Conservation (phyloP, 2,329 filamentous ascomycete genomes). For the Scytalidium sp. region DNA sequence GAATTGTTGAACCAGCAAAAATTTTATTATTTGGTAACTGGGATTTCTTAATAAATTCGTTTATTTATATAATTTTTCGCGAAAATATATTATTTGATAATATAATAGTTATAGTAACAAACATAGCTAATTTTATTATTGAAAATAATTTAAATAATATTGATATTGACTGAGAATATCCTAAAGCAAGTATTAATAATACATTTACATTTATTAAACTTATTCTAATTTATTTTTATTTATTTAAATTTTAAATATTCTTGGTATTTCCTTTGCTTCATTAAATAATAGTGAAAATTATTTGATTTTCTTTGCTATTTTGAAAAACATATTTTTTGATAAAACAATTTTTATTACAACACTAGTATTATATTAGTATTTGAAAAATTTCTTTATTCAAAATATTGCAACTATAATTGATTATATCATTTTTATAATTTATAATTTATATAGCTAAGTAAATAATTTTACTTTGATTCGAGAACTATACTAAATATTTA, state of each 20-base stretch:
- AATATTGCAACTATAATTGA: conserved; percentile 27
- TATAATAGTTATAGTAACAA: conserved; percentile 26
- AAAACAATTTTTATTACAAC: conserved; percentile 27
- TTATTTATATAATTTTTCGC: conserved; percentile 34
- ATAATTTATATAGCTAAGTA: conserved; percentile 13
- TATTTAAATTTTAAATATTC: conserved; percentile 26
- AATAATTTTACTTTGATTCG: background rate
- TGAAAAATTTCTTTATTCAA: conserved; percentile 32
- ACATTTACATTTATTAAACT: too few species aligned
- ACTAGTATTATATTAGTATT: conserved; percentile 37
- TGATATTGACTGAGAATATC: conserved; percentile 32
- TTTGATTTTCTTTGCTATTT: background rate
- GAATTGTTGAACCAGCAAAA: conserved; percentile 23
- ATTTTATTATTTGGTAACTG: conserved; percentile 41
- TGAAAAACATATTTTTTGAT: background rate
- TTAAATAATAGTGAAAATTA: background rate
- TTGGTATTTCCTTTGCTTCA: conserved; percentile 22
- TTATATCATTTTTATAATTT: conserved; percentile 30
- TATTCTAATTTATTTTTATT: too few species aligned
- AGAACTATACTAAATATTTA: background rate
- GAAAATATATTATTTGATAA: conserved; percentile 29
- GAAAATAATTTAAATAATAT: conserved; percentile 27
- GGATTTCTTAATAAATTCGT: conserved; percentile 34
- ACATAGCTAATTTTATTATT: conserved; percentile 30
- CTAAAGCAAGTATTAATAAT: too few species aligned